Percentiles rank a stretch among this genome's conserved stretches.
Conservation (phyloP, 495 filamentous ascomycete genomes). For the Aspergillus funiculosus region DNA sequence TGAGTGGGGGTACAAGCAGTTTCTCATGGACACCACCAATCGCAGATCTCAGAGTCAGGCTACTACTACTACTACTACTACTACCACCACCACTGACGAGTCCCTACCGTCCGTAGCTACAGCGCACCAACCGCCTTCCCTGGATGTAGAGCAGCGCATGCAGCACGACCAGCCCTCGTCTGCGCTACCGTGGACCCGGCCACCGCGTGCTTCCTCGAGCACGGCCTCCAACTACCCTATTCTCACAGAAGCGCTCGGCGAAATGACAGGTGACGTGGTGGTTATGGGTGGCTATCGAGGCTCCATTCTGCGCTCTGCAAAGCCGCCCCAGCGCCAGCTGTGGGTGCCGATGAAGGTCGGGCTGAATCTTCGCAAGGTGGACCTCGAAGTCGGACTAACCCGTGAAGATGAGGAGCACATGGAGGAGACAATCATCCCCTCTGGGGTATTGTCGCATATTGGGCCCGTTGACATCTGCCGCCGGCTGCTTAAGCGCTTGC, state of each 20-base stretch:
- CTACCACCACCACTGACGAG: not conserved
- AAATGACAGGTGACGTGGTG: conserved; percentile 78
- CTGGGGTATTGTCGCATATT: conserved; percentile 82
- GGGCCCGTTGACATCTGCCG: conserved; percentile 88
- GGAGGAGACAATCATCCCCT: conserved; percentile 72
- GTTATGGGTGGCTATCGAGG: conserved; percentile 89
- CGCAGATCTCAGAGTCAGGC: conserved; percentile 16
- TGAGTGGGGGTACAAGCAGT: conserved; percentile 34
- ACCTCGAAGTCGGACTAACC: conserved; percentile 80
- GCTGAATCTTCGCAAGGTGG: conserved; percentile 83
- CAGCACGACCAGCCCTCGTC: not conserved
- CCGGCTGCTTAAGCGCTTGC: conserved; percentile 70
- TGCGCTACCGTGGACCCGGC: conserved; percentile 15
- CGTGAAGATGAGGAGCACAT: conserved; percentile 82
- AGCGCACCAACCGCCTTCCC: not conserved
- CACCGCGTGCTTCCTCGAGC: conserved; percentile 30
- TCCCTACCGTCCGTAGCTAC: not conserved
- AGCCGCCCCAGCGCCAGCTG: conserved; percentile 70
- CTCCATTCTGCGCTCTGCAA: conserved; percentile 80
- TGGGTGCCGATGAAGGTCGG: conserved; percentile 96
- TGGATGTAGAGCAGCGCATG: not conserved
- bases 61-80: not conserved
- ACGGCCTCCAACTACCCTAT: conserved; percentile 34
- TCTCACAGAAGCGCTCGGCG: conserved; percentile 60
- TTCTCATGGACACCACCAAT: conserved; percentile 21